Evolutionary conservation across 2,329 filamentous ascomycete species (phyloP).

Genomic region (Fusarium tanahbumbuense): DNA sequence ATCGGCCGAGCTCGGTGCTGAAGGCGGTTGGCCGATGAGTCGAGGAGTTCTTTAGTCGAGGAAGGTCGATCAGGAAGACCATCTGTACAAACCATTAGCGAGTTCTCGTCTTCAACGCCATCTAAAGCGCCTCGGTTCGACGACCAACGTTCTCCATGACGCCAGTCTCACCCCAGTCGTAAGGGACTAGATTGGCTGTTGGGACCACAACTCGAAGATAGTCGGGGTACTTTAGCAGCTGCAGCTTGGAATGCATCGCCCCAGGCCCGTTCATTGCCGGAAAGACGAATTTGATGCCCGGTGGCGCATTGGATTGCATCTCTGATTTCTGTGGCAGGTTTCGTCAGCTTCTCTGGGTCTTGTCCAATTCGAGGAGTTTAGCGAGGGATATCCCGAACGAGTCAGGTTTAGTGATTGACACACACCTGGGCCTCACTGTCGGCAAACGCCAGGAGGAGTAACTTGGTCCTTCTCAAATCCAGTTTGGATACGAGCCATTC

Average conservation of each 20-base stretch:
- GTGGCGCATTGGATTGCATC: constrained; percentile 62
- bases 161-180: constrained; percentile 90
- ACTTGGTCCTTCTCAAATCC: constrained; percentile 67
- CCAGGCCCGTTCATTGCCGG: constrained; percentile 80
- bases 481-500: constrained; percentile 83
- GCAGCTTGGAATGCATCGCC: constrained; percentile 94
- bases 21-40: constrained; percentile 62
- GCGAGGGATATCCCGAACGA: constrained; percentile 14
- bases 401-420: constrained; percentile 17
- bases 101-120: constrained; percentile 15
- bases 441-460: constrained; percentile 71
- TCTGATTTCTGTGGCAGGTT: constrained; percentile 54
- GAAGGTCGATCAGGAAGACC: constrained; percentile 93
- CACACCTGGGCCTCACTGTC: constrained; percentile 64
- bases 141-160: constrained; percentile 82
- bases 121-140: constrained; percentile 28
- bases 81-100: constrained; percentile 61
- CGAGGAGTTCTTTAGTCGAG: constrained; percentile 62
- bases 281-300: constrained; percentile 78
- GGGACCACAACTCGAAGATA: constrained; percentile 86
- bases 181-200: constrained; percentile 84
- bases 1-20: constrained; percentile 75
- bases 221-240: constrained; percentile 81
- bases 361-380: constrained; percentile 6
- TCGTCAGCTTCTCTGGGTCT: constrained; percentile 36